Conservation (phyloP, 1,284 basidiomycete genomes). For the Afroboletus lepidellus region DNA sequence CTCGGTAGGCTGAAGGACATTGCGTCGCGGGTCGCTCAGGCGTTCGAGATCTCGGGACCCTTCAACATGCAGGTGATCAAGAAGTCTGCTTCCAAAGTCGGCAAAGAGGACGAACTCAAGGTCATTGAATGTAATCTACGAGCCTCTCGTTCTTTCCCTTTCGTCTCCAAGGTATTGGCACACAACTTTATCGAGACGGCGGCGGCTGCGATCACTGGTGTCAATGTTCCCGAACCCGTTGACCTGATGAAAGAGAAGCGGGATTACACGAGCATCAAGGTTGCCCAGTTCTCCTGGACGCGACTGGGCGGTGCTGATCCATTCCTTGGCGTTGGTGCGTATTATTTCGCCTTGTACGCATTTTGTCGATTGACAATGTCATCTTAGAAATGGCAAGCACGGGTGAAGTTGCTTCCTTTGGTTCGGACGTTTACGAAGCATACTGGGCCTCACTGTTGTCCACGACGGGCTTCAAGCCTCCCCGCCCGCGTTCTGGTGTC, state of each 20-base stretch:
- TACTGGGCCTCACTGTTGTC: slow-evolving; percentile 92
- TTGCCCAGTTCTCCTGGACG: slow-evolving; percentile 99
- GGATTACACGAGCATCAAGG: slow-evolving; percentile 96
- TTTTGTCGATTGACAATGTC: not conserved
- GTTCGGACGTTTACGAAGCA: slow-evolving; percentile 91
- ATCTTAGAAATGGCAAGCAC: slow-evolving; percentile 93
- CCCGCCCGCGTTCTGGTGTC: slow-evolving; percentile 77
- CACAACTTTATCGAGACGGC: slow-evolving; percentile 97
- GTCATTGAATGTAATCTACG: slow-evolving; percentile 99
- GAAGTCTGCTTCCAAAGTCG: slow-evolving; percentile 59
- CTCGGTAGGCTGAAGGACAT: slow-evolving; percentile 90
- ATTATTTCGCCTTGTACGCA: not conserved
- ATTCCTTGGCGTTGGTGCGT: slow-evolving; percentile 90
- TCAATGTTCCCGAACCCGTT: slow-evolving; percentile 90
- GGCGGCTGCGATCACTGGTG: slow-evolving; percentile 86
- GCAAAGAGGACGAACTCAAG: slow-evolving; percentile 77
- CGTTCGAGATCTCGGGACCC: slow-evolving; percentile 96
- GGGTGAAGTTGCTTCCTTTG: slow-evolving; percentile 98
- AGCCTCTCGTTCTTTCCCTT: slow-evolving; percentile 97
- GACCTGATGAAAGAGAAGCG: slow-evolving; percentile 91
- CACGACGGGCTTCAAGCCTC: slow-evolving; percentile 90
- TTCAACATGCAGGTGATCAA: slow-evolving; percentile 99
- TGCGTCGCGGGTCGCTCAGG: slow-evolving; percentile 91
- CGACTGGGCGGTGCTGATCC: slow-evolving; percentile 93
- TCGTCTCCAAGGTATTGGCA: slow-evolving; percentile 97